Evolutionary conservation across 1,139 yeast genomes (phyloP).

Genomic region (Geotrichum fermentans): DNA sequence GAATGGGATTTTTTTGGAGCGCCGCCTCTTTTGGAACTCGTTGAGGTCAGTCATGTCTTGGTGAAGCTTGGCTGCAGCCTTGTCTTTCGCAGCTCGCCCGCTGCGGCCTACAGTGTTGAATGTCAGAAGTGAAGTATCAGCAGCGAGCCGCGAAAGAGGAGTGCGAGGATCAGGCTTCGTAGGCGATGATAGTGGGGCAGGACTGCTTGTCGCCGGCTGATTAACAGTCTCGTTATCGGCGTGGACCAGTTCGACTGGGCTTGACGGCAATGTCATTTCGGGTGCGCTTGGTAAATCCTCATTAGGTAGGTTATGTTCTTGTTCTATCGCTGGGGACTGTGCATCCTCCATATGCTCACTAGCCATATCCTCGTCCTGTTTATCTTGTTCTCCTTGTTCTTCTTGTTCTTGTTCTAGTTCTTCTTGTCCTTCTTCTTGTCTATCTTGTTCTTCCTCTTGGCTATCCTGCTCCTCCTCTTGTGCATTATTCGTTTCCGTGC

Average conservation of each 20-base stretch:
- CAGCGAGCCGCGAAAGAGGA: background rate
- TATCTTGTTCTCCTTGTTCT: conserved; percentile 21
- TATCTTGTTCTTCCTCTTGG: background rate
- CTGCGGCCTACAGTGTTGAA: background rate
- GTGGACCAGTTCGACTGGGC: too few relatives aligned
- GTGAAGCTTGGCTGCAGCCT: conserved; percentile 65
- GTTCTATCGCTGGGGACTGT: background rate
- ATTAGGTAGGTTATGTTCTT: background rate
- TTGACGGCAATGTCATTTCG: too few relatives aligned
- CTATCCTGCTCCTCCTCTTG: too few relatives aligned
- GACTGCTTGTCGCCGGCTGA: background rate
- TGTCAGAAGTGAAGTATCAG: background rate
- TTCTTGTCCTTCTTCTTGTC: background rate
- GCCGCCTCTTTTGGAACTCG: conserved; percentile 46
- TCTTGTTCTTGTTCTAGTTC: background rate
- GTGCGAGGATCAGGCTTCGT: background rate
- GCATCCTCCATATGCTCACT: conserved; percentile 17
- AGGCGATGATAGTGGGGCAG: background rate
- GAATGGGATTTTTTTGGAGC: conserved; percentile 19
- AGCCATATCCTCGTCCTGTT: conserved; percentile 2
- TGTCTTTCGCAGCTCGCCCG: conserved; percentile 55
- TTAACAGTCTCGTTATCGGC: too few relatives aligned
- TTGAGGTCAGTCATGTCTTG: conserved; percentile 63
- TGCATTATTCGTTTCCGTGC: too few relatives aligned
- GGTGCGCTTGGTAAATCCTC: background rate